Evolutionary conservation across 108 stramenopile species (phyloP).

Genomic region (Cyclostephanos invisitatus): DNA sequence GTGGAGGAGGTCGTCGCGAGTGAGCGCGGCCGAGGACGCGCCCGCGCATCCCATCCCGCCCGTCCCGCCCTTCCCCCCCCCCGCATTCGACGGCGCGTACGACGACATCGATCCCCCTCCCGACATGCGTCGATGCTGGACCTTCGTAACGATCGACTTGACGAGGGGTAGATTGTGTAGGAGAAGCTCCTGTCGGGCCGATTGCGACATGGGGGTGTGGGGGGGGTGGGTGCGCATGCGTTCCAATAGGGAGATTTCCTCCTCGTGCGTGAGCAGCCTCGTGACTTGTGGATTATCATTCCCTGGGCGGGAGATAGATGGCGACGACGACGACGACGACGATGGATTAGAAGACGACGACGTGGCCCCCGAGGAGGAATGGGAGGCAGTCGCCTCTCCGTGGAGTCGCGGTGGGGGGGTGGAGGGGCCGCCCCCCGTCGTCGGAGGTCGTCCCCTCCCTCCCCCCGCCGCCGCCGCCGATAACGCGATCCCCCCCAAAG

Average conservation of each 20-base stretch:
- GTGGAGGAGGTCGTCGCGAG: slow-evolving; percentile 86
- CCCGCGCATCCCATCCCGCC: neutral
- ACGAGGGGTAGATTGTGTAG: slow-evolving; percentile 76
- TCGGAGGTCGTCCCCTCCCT: too few species aligned
- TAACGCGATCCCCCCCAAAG: too few species aligned
- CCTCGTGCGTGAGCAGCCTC: slow-evolving; percentile 37
- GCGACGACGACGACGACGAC: neutral
- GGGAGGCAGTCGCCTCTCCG: too few species aligned
- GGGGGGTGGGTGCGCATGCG: slow-evolving; percentile 49
- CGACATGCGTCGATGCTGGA: slow-evolving; percentile 32
- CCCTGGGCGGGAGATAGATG: neutral
- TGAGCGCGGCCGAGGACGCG: slow-evolving; percentile 14
- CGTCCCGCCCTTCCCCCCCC: slow-evolving; percentile 18
- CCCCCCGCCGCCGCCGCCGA: too few species aligned
- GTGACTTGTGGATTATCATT: neutral
- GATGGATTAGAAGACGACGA: too few species aligned
- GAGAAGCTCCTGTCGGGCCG: slow-evolving; percentile 65
- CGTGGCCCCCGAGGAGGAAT: too few species aligned
- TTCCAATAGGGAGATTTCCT: slow-evolving; percentile 55
- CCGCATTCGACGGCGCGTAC: neutral
- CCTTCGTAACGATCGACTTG: slow-evolving; percentile 61
- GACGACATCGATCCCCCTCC: neutral
- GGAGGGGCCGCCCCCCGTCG: too few species aligned
- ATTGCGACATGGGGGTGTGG: slow-evolving; percentile 45
- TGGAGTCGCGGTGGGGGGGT: too few species aligned